Base-by-base conservation (phyloP, 2,329 filamentous ascomycete genomes). In the Alternaria metachromatica region DNA sequence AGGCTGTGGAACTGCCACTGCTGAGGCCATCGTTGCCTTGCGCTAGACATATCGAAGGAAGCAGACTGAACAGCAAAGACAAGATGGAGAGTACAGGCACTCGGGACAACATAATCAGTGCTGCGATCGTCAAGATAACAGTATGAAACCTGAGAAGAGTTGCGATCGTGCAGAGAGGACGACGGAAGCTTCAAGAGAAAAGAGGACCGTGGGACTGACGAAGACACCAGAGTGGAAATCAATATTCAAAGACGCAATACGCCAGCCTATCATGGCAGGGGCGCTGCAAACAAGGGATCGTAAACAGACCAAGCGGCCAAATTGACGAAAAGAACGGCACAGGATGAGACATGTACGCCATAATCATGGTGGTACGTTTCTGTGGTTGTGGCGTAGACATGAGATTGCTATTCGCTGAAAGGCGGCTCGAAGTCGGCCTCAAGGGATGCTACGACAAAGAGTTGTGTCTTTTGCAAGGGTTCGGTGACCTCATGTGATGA, bases 1-100 rank as follows among this genome's bases (percentile, higher is more conserved):
- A 56, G 25, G 59, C 23, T 6, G 43, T 60, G 45, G 53, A 23
- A 15, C 37, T 45, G n/a, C 9, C 20, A 59, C n/a, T 49, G 28
- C 26, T 18, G 9, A 43, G 26, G 28, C 6, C 15, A 37, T 18
- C 25, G 23, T 21, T 57, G 11, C 56, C 50, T 25, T 69, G 65
- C 45, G 67, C 67, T 30, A 67, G 49, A 49, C 65, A 65, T 61
- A 9, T 25, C n/a, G 54, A 33, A 3, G 55, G 44, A 13, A 65
- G 15, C 23, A 41, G 5, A 41, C 12, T 60, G 51, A 15, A 30
- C 18, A 13, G 18, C n/a, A 18, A 13, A 53, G 20, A n/a, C 54
- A 26, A 13, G 25, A 21, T 18, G 58, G 26, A 4, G 60, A 28
- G 15, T 28, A 44, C 4, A 37, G 12, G 11, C 3, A 45, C n/a